A percentile compares a stretch with the other conserved stretches of the same genome.
Evolutionary conservation across 179 eudicot genomes (phyloP).

Genomic region (Silene vulgaris): DNA sequence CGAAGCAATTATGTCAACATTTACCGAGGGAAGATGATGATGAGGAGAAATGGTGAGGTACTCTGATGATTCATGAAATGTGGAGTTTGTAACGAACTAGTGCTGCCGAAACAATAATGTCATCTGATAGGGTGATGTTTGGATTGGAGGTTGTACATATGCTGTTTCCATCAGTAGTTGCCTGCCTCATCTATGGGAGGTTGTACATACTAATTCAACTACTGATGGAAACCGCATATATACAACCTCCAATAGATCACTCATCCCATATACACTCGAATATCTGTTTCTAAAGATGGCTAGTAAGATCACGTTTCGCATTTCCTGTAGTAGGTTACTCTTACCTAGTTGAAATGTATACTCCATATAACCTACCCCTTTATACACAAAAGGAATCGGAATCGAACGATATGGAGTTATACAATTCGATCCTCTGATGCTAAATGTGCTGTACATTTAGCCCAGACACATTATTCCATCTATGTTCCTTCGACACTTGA

Average conservation of each 20-base stretch:
- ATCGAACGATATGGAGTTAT: constrained; percentile 79
- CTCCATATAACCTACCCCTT: background rate
- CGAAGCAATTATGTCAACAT: too few species aligned
- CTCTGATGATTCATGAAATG: constrained; percentile 16
- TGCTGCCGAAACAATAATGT: constrained; percentile 56
- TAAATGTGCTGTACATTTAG: too few species aligned
- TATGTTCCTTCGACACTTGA: too few species aligned
- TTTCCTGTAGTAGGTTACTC: background rate
- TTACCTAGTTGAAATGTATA: background rate
- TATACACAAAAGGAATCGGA: constrained; percentile 40
- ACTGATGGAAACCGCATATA: constrained; percentile 69
- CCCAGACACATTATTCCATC: too few species aligned
- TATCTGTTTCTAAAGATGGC: constrained; percentile 39
- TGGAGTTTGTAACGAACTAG: constrained; percentile 23
- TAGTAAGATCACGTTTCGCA: constrained; percentile 27
- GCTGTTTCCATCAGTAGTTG: too few species aligned
- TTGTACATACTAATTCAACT: constrained; percentile 74
- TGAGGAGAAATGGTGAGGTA: constrained; percentile 22
- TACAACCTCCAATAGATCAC: constrained; percentile 67
- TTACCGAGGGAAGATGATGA: constrained; percentile 24
- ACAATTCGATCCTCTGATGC: constrained; percentile 76
- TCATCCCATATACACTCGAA: constrained; percentile 50
- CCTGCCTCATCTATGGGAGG: constrained; percentile 28
- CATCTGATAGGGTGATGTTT: constrained; percentile 31
- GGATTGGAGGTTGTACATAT: constrained; percentile 17